Evolutionary conservation across 208 protist genomes (phyloP).

Genomic region (Trypanosoma mega): DNA sequence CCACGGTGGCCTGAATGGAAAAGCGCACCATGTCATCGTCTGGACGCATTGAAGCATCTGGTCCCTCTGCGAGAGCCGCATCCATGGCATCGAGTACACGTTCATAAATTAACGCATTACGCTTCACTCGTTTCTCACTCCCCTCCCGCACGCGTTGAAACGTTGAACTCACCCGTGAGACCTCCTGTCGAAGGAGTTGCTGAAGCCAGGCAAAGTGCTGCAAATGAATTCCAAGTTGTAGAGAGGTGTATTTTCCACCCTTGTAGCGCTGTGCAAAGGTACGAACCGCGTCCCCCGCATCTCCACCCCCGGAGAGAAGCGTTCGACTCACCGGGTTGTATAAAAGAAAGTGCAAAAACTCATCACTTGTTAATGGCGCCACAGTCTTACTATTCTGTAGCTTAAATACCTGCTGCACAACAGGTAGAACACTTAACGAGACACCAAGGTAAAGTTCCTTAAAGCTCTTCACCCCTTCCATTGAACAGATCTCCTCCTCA

Average conservation of each 20-base stretch:
- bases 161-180: constrained; percentile 10
- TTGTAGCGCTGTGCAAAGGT: constrained; percentile 60
- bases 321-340: constrained; percentile 32
- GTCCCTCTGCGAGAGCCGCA: neutral
- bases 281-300: constrained; percentile 60
- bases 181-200: constrained; percentile 38
- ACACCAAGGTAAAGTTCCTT: constrained; percentile 59
- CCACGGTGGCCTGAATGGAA: constrained; percentile 25
- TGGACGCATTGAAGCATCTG: neutral
- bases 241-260: constrained; percentile 18
- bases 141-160: constrained; percentile 3
- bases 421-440: constrained; percentile 47
- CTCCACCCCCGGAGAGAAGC: constrained; percentile 50
- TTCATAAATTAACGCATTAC: constrained; percentile 34
- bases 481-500: constrained; percentile 53
- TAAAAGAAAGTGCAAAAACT: constrained; percentile 64
- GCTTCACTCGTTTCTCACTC: constrained; percentile 6
- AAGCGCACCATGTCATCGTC: neutral
- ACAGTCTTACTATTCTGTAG: constrained; percentile 28
- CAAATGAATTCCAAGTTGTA: constrained; percentile 75
- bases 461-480: constrained; percentile 52
- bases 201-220: constrained; percentile 64
- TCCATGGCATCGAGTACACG: constrained; percentile 8
- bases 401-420: constrained; percentile 77
- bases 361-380: constrained; percentile 43